A percentile compares a stretch with the other conserved stretches of the same genome.
Evolutionary conservation across 176 grass and related monocot genomes (phyloP).

Genomic region (Chloris gayana): DNA sequence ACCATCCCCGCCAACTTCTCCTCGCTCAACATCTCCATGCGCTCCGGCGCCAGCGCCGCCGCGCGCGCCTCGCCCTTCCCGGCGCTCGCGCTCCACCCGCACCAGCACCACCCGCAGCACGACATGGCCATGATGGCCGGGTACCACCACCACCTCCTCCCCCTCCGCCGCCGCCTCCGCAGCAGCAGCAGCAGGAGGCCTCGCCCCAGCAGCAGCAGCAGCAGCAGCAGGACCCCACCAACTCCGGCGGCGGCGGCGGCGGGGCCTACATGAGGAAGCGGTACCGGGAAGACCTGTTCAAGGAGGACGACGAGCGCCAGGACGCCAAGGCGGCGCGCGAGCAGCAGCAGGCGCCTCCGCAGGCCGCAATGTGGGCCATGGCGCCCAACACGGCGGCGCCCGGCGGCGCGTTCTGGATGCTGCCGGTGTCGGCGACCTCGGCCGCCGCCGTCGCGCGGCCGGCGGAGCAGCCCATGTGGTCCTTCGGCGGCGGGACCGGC

Average conservation of each 20-base stretch:
- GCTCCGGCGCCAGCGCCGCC: slow-evolving; percentile 36
- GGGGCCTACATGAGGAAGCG: slow-evolving; percentile 73
- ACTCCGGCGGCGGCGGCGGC: neutral
- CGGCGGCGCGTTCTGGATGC: slow-evolving; percentile 90
- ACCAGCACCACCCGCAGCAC: slow-evolving; percentile 57
- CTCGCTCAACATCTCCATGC: slow-evolving; percentile 78
- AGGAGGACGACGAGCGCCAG: slow-evolving; percentile 91
- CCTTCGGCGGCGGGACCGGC: slow-evolving; percentile 54
- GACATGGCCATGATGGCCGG: slow-evolving; percentile 74
- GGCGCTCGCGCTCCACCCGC: slow-evolving; percentile 49
- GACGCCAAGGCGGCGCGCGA: slow-evolving; percentile 49
- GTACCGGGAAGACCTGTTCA: slow-evolving; percentile 92
- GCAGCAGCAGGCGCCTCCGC: slow-evolving; percentile 42
- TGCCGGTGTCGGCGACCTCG: slow-evolving; percentile 59
- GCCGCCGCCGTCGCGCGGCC: slow-evolving; percentile 49
- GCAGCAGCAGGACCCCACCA: slow-evolving; percentile 33
- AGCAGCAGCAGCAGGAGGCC: slow-evolving; percentile 18
- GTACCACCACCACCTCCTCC: slow-evolving; percentile 81
- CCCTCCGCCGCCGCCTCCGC: slow-evolving; percentile 32
- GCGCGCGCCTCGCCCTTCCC: slow-evolving; percentile 47
- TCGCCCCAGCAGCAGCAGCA: neutral
- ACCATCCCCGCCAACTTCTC: slow-evolving; percentile 93
- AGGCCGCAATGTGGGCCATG: slow-evolving; percentile 91
- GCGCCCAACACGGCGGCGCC: slow-evolving; percentile 68
- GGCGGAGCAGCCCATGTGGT: slow-evolving; percentile 78